A percentile compares a stretch with the other conserved stretches of the same genome.
phyloP scores from a whole-genome alignment of 345 rosid genomes.

The Mangifera indica region DNA sequence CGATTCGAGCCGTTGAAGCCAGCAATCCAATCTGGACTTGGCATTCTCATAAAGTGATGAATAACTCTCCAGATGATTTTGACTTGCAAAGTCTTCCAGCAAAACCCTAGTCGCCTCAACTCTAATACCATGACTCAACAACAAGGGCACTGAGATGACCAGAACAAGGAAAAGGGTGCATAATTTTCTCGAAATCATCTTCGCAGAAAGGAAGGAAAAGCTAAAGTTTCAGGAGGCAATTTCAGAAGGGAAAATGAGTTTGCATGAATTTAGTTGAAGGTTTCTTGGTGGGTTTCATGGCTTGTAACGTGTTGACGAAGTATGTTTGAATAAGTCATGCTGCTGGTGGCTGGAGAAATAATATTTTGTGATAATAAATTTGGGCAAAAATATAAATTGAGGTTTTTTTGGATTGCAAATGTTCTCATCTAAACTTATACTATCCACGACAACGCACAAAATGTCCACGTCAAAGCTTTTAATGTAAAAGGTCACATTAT shows the following conservation, averaged over 20 bases:
- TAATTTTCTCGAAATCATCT: conserved; percentile 21
- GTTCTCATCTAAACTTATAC: no score
- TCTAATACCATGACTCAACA: conserved; percentile 16
- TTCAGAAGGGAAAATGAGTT: background rate
- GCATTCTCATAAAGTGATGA: conserved; percentile 28
- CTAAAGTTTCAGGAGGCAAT: no score
- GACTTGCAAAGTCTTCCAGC: conserved; percentile 33
- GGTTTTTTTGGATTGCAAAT: no score
- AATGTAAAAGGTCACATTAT: no score
- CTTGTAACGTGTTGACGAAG: conserved; percentile 29
- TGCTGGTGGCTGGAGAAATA: conserved; percentile 11
- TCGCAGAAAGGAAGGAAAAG: background rate
- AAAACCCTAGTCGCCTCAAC: conserved; percentile 44
- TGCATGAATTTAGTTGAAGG: background rate
- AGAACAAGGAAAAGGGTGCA: conserved; percentile 26
- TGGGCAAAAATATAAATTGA: no score
- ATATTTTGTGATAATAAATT: no score
- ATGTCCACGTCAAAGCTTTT: no score
- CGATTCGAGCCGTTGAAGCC: conserved; percentile 35
- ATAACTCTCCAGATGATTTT: conserved; percentile 26
- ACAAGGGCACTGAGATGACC: conserved; percentile 23
- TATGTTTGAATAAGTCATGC: conserved; percentile 18
- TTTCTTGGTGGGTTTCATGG: background rate
- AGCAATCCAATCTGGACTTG: conserved; percentile 27
- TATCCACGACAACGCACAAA: no score